A percentile compares a stretch with the other conserved stretches of the same genome.
These are phyloP conservation scores for Aspergillus glaucus DNA, from an alignment of 2,329 filamentous ascomycete genomes.

Conservation along the genomic window DNA sequence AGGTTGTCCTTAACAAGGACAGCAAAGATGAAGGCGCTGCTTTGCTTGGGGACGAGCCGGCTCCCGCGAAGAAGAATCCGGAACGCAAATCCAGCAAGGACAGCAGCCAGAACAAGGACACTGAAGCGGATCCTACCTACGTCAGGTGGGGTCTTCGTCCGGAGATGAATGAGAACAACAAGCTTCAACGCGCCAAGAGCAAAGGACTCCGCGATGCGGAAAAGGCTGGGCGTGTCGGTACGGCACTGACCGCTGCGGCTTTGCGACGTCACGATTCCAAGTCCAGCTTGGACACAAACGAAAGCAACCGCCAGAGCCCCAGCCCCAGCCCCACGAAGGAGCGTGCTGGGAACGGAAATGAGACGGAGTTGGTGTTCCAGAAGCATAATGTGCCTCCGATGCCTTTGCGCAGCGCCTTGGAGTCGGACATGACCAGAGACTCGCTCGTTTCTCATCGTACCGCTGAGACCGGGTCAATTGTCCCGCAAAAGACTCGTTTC, in stretches of 20 bases:
- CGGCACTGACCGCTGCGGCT: conserved; percentile 56
- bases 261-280: conserved; percentile 60
- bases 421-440: conserved; percentile 79
- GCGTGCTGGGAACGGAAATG: conserved; percentile 40
- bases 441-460: conserved; percentile 80
- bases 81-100: conserved; percentile 49
- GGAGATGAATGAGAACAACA: conserved; percentile 46
- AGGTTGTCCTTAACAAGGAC: conserved; percentile 54
- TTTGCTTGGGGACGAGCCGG: conserved; percentile 47
- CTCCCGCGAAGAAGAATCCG: conserved; percentile 40
- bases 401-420: conserved; percentile 80
- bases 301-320: conserved; percentile 34
- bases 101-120: conserved; percentile 35
- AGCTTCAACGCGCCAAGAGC: conserved; percentile 48
- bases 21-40: conserved; percentile 54
- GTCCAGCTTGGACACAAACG: conserved; percentile 46
- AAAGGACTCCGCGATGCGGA: conserved; percentile 51
- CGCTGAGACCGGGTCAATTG: conserved; percentile 51
- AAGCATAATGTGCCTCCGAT: conserved; percentile 66
- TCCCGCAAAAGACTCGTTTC: conserved; percentile 56
- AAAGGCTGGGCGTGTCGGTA: conserved; percentile 50
- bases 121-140: conserved; percentile 30
- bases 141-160: conserved; percentile 43
- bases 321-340: conserved; percentile 25
- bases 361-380: conserved; percentile 49